A percentile compares a stretch with the other conserved stretches of the same genome.
phyloP scores from a whole-genome alignment of 2,329 filamentous ascomycete species.

The Coleophoma crateriformis region DNA sequence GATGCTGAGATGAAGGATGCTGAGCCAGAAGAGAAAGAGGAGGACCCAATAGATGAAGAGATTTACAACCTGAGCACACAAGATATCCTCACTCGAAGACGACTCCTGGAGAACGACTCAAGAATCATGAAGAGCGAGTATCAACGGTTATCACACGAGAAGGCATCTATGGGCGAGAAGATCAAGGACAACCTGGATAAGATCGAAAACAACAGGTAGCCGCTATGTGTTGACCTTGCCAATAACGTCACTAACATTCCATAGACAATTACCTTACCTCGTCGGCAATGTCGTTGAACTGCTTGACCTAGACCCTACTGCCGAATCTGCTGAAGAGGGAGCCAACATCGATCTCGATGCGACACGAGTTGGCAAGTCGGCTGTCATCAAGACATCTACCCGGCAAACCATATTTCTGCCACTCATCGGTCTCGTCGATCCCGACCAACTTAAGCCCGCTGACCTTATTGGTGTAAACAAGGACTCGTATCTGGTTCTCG shows the following conservation, averaged over 20 bases:
- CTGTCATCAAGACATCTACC: constrained; percentile 98
- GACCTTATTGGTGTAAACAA: constrained; percentile 99
- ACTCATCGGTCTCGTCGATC: constrained; percentile 93
- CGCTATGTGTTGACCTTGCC: constrained; percentile 5
- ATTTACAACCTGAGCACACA: constrained; percentile 89
- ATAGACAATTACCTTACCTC: constrained; percentile 92
- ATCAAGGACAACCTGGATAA: constrained; percentile 99
- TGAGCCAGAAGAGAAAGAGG: constrained; percentile 61
- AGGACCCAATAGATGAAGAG: constrained; percentile 86
- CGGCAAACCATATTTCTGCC: constrained; percentile 98
- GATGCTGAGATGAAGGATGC: constrained; percentile 93
- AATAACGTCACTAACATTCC: constrained; percentile 6
- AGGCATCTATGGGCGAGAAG: constrained; percentile 93
- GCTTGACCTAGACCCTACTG: constrained; percentile 90
- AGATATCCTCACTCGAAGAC: constrained; percentile 87
- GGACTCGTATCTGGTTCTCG: constrained; percentile 94
- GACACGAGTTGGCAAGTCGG: constrained; percentile 93
- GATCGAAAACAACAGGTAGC: constrained; percentile 96
- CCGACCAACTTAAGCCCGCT: constrained; percentile 88
- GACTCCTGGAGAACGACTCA: constrained; percentile 93
- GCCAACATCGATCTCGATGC: constrained; percentile 98
- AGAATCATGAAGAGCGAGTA: constrained; percentile 98
- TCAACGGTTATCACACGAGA: constrained; percentile 90
- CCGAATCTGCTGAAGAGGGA: constrained; percentile 93
- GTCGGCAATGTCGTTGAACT: constrained; percentile 98